Percentiles rank a stretch among this genome's conserved stretches.
These are phyloP conservation scores for Boletus insuetus DNA, from an alignment of 768 basidiomycete species.

Conservation along the genomic window DNA sequence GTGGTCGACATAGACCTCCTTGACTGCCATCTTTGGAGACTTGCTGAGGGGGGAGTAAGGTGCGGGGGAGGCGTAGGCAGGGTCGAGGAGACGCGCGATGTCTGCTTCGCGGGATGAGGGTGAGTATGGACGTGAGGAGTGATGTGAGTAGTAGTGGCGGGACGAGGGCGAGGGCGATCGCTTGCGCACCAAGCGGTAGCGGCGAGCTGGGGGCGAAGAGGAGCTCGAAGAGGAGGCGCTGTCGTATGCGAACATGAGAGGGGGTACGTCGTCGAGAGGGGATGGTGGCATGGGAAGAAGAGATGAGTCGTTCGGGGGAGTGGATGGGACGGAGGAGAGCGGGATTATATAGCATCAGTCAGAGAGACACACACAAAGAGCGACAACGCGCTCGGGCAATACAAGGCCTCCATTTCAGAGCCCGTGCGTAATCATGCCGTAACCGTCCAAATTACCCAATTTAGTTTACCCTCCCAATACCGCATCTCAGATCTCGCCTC, in stretches of 20 bases:
- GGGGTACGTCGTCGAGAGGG: too few relatives aligned
- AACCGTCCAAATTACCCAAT: slow-evolving; percentile 17
- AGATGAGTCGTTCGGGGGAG: not conserved
- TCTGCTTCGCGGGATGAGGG: slow-evolving; percentile 45
- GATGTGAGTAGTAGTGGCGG: slow-evolving; percentile 10
- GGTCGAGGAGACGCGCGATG: slow-evolving; percentile 64
- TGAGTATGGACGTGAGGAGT: slow-evolving; percentile 29
- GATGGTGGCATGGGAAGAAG: not conserved
- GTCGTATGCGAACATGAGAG: slow-evolving; percentile 18
- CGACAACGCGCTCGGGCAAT: slow-evolving; percentile 24
- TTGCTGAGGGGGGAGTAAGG: slow-evolving; percentile 23
- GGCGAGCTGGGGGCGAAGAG: slow-evolving; percentile 13
- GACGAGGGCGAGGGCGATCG: slow-evolving; percentile 27
- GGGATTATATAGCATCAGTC: slow-evolving; percentile 30
- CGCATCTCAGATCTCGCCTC: slow-evolving; percentile 32
- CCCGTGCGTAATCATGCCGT: slow-evolving; percentile 31
- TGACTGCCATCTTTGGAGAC: slow-evolving; percentile 14
- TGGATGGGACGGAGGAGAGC: slow-evolving; percentile 15
- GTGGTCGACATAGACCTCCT: slow-evolving; percentile 54
- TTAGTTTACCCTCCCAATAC: slow-evolving; percentile 9
- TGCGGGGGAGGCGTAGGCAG: slow-evolving; percentile 47
- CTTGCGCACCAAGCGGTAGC: slow-evolving; percentile 25
- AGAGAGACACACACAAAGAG: slow-evolving; percentile 31
- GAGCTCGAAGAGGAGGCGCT: slow-evolving; percentile 13
- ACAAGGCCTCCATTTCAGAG: slow-evolving; percentile 22